Evolutionary conservation across 192 early-diverging fungal genomes (phyloP).

Genomic region (Rhizophagus clarus): DNA sequence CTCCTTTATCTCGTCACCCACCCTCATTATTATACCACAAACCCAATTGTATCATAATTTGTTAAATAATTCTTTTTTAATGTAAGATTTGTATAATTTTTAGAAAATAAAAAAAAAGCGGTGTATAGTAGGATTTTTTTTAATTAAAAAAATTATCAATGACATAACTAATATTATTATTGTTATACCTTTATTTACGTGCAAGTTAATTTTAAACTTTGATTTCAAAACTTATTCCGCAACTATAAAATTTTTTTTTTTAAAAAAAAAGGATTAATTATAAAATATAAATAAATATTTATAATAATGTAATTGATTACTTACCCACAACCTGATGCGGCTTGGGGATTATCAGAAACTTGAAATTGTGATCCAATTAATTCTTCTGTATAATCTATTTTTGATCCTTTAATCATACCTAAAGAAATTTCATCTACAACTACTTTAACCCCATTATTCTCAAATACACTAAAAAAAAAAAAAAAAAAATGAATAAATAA

Average conservation of each 20-base stretch:
- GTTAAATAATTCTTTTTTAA: too few relatives aligned
- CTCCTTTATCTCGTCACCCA: too few relatives aligned
- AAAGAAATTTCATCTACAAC: conserved; percentile 74
- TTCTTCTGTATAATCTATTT: conserved; percentile 77
- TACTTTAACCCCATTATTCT: conserved; percentile 69
- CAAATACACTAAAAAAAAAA: conserved; percentile 54
- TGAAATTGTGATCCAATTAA: conserved; percentile 81
- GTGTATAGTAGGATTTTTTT: too few relatives aligned
- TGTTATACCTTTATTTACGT: too few relatives aligned
- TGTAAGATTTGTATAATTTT: too few relatives aligned
- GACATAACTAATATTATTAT: too few relatives aligned
- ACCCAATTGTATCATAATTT: too few relatives aligned
- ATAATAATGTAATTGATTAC: conserved; percentile 36
- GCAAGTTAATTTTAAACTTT: conserved; percentile 11
- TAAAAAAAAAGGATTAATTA: not conserved
- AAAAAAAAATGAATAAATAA: not conserved
- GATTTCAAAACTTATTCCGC: conserved; percentile 32
- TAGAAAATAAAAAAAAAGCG: too few relatives aligned
- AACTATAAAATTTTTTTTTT: not conserved
- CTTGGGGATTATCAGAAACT: conserved; percentile 75
- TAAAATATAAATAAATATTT: not conserved
- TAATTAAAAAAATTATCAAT: too few relatives aligned
- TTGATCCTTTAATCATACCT: conserved; percentile 73
- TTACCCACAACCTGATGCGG: conserved; percentile 70
- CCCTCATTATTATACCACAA: too few relatives aligned